Conservation (phyloP, 257 asterid genomes). For the Primulina tabacum region DNA sequence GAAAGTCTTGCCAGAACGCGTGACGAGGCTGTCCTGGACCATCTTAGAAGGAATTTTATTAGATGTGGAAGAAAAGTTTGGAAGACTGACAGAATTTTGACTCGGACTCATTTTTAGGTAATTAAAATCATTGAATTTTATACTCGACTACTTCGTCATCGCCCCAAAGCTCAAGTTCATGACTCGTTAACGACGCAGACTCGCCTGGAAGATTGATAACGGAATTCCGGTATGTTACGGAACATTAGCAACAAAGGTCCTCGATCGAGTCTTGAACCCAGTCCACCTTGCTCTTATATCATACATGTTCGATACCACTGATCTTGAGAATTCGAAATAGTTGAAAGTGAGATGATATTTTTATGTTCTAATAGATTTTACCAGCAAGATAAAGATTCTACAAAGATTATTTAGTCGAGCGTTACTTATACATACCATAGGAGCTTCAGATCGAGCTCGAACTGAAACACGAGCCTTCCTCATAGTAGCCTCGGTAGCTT, state of each 20-base stretch:
- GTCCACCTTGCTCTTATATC: too few relatives aligned
- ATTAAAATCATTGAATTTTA: too few relatives aligned
- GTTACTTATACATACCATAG: constrained; percentile 49
- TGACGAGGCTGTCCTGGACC: neutral
- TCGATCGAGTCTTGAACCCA: too few relatives aligned
- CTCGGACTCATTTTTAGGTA: neutral
- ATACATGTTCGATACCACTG: too few relatives aligned
- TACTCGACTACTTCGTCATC: neutral
- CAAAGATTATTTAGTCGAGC: neutral
- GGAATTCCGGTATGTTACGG: too few relatives aligned
- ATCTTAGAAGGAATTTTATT: neutral
- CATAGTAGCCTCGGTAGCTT: constrained; percentile 86
- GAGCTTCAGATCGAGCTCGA: constrained; percentile 85
- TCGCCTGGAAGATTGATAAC: too few relatives aligned
- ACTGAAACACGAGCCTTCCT: constrained; percentile 98
- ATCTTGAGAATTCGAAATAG: neutral
- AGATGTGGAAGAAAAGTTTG: too few relatives aligned
- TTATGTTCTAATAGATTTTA: neutral
- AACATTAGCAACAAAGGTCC: too few relatives aligned
- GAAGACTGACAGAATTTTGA: neutral
- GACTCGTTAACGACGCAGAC: too few relatives aligned
- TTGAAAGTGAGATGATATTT: neutral
- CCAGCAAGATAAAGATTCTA: neutral
- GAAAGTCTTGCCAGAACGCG: neutral
- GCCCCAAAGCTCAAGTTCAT: neutral